Evolutionary conservation across 2,329 filamentous ascomycete species (phyloP), one percentile per base, ranked within the genome.

Genomic region (Tolypocladium guangdongense): DNA sequence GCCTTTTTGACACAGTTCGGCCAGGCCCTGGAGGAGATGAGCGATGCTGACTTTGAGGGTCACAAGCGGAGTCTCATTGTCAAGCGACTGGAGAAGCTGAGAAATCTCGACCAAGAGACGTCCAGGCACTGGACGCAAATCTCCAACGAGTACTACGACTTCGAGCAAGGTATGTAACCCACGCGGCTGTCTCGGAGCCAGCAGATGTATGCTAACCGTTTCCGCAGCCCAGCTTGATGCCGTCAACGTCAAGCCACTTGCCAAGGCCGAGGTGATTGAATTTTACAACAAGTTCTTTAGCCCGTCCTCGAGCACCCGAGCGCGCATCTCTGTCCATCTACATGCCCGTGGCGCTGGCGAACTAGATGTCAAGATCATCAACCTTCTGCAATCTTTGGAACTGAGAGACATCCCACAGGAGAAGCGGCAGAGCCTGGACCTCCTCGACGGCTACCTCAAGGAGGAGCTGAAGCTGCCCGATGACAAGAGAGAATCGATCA

Each of bases 1-100:
- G 78, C 83, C 2, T 97, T 97, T 76, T 71, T 99, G 41, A 74
- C 74, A 27, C 75, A 76, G 16, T 90, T 90, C 57, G 81, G 78
- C 22, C 74, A 80, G 45, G 83, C 74, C 3, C 70, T 97, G 27
- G 75, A 81, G 47, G 77, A 84, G 3, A 96, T 97, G 91, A 79
- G 79, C 3, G 84, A 92, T 2, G 75, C 82, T 1, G 89, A 92
- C 11, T 97, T 99, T 61, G 90, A 96, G 64, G 84, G 83, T 49
- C 89, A 97, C 73, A 96, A 96, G 74, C 81, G 87, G 61, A 95
- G 90, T 63, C 76, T 97, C 43, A 84, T 96, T 63, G 89, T 88
- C 65, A 90, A 90, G 71, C 78, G 89, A 18, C 74, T 95, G 24
- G 91, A 97, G 71, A 96, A 95, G 69, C 70, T 95, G 61, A 96